Base-by-base conservation (phyloP, 768 basidiomycete genomes). In the Pleurotus ostreatus region DNA sequence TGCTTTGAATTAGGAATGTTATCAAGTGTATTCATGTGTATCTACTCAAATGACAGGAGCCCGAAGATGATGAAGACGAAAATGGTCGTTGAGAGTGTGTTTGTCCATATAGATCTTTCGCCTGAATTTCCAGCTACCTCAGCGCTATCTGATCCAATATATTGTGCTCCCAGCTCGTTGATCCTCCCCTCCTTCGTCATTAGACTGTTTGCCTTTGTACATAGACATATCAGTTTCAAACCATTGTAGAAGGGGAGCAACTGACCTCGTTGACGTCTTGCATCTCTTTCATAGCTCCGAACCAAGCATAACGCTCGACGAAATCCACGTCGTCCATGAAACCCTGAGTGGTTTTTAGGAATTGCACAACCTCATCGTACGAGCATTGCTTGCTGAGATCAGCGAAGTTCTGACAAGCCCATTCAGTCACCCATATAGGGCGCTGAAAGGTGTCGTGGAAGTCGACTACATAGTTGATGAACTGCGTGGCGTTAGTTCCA, bases 281-380 rank as follows among this genome's bases (percentile, higher is more conserved):
- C 59, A 81, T 61, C 61, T 81, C 67, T 57, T 70, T 69, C 78
- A 82, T 78, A 3, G 80, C 79, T 8, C 84, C 84, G 62, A 80
- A 85, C 82, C 81, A 86, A 7, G 80, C 70, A 63, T 84, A 85
- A 4, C 84, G 72, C 62, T 85, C 83, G 13, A 85, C 77, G 65
- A 72, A 85, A 20, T 68, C 64, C 1, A 78, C 69, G 4, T 61
- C 59, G 56, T 85, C 81, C 80, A 86, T 79, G 68, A 75, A 85
- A 1, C 65, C 53, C 56, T 81, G 78, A 0, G 82, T 83, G 11
- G 66, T 65, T 58, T 81, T 80, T 65, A 84, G 70, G 64, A 84
- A 82, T 25, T 63, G 52, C 5, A 70, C 64, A 7, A 82, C 68
- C 20, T 83, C 75, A 4, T 76, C 64, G 26, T 66, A 58, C 0